These are phyloP conservation scores for Coemansia sp. DNA, from an alignment of 192 early-diverging fungal species.

Conservation along the genomic window DNA sequence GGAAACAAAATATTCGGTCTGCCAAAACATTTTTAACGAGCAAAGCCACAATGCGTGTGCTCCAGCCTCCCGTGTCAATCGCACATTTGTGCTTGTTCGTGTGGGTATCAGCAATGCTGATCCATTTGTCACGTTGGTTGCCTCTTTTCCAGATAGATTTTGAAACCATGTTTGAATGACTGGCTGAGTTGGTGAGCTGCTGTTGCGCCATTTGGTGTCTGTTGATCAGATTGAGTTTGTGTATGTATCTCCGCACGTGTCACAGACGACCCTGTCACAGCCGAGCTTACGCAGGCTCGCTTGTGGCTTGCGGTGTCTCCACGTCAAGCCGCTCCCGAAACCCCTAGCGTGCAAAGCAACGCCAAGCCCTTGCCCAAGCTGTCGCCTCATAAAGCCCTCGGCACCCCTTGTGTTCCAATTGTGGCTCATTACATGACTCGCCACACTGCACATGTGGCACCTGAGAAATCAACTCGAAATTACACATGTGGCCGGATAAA, in stretches of 20 bases:
- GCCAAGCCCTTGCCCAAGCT: too few relatives aligned
- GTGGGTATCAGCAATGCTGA: slow-evolving; percentile 2
- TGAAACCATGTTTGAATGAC: neutral
- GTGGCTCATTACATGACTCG: too few relatives aligned
- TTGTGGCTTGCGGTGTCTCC: slow-evolving; percentile 11
- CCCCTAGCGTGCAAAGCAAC: too few relatives aligned
- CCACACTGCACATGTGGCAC: neutral
- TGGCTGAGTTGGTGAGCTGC: neutral
- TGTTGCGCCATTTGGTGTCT: neutral
- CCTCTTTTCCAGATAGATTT: neutral
- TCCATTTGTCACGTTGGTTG: slow-evolving; percentile 2
- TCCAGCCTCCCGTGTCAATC: slow-evolving; percentile 5
- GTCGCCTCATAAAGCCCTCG: too few relatives aligned
- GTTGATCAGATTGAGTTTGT: too few relatives aligned
- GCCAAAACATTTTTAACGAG: neutral
- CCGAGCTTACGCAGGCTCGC: neutral
- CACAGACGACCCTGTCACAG: too few relatives aligned
- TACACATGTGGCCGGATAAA: slow-evolving; percentile 7
- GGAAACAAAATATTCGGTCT: neutral
- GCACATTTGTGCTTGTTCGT: neutral
- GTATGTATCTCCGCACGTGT: too few relatives aligned
- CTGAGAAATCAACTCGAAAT: slow-evolving; percentile 7
- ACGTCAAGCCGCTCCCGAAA: slow-evolving; percentile 6
- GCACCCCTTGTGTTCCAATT: too few relatives aligned
- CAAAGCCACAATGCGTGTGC: slow-evolving; percentile 1